Percentiles rank a stretch among this genome's conserved stretches.
phyloP scores from a whole-genome alignment of 768 basidiomycete species.

The Trametes gibbosa region DNA sequence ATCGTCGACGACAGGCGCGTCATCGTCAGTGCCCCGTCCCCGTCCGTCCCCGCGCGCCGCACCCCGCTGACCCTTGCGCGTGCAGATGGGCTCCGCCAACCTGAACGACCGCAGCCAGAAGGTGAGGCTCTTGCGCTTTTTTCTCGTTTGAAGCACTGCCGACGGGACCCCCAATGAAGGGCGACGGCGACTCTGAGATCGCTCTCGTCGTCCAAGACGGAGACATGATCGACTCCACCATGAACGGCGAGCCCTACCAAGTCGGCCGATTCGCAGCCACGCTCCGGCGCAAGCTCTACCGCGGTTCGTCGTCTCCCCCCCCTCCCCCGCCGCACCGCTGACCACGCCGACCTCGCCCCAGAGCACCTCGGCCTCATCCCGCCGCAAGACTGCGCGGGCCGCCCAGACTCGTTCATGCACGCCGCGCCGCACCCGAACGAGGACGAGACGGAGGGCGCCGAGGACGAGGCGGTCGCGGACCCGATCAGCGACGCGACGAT shows the following conservation, averaged over 20 bases:
- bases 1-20: slow-evolving; percentile 90
- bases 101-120: slow-evolving; percentile 85
- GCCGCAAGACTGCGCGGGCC: slow-evolving; percentile 59
- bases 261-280: slow-evolving; percentile 82
- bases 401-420: slow-evolving; percentile 62
- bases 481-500: slow-evolving; percentile 64
- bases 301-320: slow-evolving; percentile 46
- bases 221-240: slow-evolving; percentile 68
- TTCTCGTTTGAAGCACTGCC: background rate
- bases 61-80: background rate
- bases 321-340: background rate
- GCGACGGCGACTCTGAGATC: slow-evolving; percentile 94
- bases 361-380: slow-evolving; percentile 86
- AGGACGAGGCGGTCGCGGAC: slow-evolving; percentile 74
- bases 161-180: slow-evolving; percentile 44
- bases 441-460: slow-evolving; percentile 56
- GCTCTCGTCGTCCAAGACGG: slow-evolving; percentile 88
- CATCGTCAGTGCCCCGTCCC: slow-evolving; percentile 59
- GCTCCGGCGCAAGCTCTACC: slow-evolving; percentile 78
- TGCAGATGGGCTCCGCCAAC: slow-evolving; percentile 90
- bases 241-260: slow-evolving; percentile 74
- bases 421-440: slow-evolving; percentile 71
- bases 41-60: background rate
- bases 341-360: slow-evolving; percentile 26
- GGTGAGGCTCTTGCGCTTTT: too few relatives aligned